These are phyloP conservation scores for Emmonsia crescens DNA, from an alignment of 2,329 filamentous ascomycete genomes.

Conservation along the genomic window DNA sequence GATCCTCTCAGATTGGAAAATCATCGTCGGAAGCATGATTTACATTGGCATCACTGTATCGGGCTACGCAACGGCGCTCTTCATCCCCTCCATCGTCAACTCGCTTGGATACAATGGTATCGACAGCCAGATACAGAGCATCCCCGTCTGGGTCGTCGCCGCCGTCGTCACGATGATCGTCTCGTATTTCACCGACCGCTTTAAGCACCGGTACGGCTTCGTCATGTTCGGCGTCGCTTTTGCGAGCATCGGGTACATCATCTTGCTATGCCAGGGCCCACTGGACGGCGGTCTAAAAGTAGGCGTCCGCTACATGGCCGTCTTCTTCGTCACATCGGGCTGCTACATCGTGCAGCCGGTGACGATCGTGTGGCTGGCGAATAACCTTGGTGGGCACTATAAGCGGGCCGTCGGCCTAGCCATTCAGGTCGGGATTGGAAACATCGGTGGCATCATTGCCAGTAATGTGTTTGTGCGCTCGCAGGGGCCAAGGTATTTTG, in stretches of 20 bases:
- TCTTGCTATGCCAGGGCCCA: slow-evolving; percentile 22
- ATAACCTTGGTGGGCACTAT: slow-evolving; percentile 59
- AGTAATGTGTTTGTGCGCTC: slow-evolving; percentile 30
- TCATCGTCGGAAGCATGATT: slow-evolving; percentile 22
- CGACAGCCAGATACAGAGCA: slow-evolving; percentile 26
- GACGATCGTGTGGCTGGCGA: slow-evolving; percentile 55
- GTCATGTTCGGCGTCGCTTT: slow-evolving; percentile 25
- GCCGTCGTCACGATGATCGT: slow-evolving; percentile 20
- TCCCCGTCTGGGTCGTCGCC: slow-evolving; percentile 26
- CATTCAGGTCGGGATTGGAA: slow-evolving; percentile 55
- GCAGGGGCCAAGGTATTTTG: slow-evolving; percentile 27
- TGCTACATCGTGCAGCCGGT: slow-evolving; percentile 46
- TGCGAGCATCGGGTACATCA: slow-evolving; percentile 26
- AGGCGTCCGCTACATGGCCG: slow-evolving; percentile 19
- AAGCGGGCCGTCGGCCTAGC: slow-evolving; percentile 58
- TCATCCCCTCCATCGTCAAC: slow-evolving; percentile 27
- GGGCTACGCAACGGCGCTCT: slow-evolving; percentile 25
- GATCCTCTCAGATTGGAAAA: slow-evolving; percentile 25
- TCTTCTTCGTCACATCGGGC: slow-evolving; percentile 19
- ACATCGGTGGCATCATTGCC: slow-evolving; percentile 54
- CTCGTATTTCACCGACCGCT: slow-evolving; percentile 21
- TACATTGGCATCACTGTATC: slow-evolving; percentile 28
- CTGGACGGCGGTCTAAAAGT: slow-evolving; percentile 15
- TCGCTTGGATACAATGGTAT: slow-evolving; percentile 24
- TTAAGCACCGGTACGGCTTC: slow-evolving; percentile 27